Evolutionary conservation across 208 protist species (phyloP), one percentile per base, ranked within the genome.

Genomic region (Acanthamoeba royreba): DNA sequence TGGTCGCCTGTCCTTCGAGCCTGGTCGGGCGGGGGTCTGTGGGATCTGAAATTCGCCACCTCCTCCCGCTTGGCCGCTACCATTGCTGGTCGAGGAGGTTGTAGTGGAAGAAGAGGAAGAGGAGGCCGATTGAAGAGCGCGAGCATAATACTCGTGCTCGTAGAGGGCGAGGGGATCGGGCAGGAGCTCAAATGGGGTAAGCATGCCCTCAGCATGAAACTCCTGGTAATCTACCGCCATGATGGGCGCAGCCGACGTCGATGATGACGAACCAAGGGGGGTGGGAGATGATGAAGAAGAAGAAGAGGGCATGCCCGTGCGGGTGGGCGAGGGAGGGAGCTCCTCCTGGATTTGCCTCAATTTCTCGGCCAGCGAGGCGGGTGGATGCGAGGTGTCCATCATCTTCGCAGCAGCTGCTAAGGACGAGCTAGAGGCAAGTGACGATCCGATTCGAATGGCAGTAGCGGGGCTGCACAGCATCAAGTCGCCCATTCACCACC

Each of bases 201-300:
- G 77, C 77, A 87, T 87, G 4, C 77, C 77, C n/a, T 87, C 77
- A 31, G 42, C 77, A 40, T 87, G 77, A 46, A 87, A 87, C 47
- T 87, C 45, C 42, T 58, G 77, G 47, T 87, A 87, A 40, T 87
- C 77, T n/a, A 42, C 33, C 8, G 38, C 77, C 11, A 40, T 25
- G 15, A 40, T 22, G 38, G 28, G 33, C 15, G 66, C 61, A 15
- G 61, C 15, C 8, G 61, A 3, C 31, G 61, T 5, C n/a, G n/a
- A n/a, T n/a, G n/a, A n/a, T n/a, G n/a, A n/a, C n/a, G n/a, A n/a
- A n/a, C n/a, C n/a, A n/a, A n/a, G n/a, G 66, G n/a, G n/a, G 66
- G 35, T 31, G 3, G 66, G 28, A 4, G 66, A 79, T 0, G 66
- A 46, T 15, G 66, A 46, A 7, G 66, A 46, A 7, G 66, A n/a